phyloP scores from a whole-genome alignment of 2,329 filamentous ascomycete genomes.

The Beauveria pseudobassiana region DNA sequence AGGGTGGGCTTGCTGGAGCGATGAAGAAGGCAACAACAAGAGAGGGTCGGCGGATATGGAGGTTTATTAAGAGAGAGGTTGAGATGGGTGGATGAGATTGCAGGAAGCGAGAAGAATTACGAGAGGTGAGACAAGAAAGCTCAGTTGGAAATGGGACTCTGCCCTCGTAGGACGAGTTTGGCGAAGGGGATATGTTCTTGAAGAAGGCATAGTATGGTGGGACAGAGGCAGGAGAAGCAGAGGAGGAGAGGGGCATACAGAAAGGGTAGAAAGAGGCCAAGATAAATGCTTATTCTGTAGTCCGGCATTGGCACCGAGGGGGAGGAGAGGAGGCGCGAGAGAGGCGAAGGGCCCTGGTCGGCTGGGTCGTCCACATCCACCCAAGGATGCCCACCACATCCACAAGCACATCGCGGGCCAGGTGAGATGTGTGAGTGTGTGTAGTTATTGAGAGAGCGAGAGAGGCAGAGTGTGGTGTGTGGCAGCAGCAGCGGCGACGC shows the following conservation, averaged over 20 bases:
- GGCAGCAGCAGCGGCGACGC: not conserved
- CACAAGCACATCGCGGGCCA: slow-evolving; percentile 9
- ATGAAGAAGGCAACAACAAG: slow-evolving; percentile 1
- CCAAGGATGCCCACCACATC: slow-evolving; percentile 1
- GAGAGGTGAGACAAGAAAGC: slow-evolving; percentile 11
- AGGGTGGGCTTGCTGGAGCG: not conserved
- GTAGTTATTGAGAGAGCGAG: not conserved
- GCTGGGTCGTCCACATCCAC: slow-evolving; percentile 9
- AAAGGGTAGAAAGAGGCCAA: slow-evolving; percentile 14
- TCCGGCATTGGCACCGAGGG: slow-evolving; percentile 13
- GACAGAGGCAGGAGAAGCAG: not conserved
- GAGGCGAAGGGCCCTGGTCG: slow-evolving; percentile 11
- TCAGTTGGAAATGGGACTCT: slow-evolving; percentile 17
- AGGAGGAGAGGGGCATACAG: slow-evolving; percentile 12
- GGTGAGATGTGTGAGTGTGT: slow-evolving; percentile 5
- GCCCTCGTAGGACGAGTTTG: slow-evolving; percentile 26
- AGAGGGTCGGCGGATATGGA: slow-evolving; percentile 5
- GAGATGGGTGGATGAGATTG: not conserved
- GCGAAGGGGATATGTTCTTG: slow-evolving; percentile 23
- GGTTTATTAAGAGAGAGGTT: slow-evolving; percentile 7
- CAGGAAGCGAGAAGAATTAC: slow-evolving; percentile 5
- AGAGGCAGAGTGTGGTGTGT: not conserved
- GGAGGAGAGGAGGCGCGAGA: slow-evolving; percentile 9
- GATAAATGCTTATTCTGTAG: slow-evolving; percentile 15
- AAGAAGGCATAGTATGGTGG: slow-evolving; percentile 14